A percentile compares a stretch with the other conserved stretches of the same genome.
These are phyloP conservation scores for Pinus albicaulis DNA, from an alignment of 75 land plant genomes.

Conservation along the genomic window DNA sequence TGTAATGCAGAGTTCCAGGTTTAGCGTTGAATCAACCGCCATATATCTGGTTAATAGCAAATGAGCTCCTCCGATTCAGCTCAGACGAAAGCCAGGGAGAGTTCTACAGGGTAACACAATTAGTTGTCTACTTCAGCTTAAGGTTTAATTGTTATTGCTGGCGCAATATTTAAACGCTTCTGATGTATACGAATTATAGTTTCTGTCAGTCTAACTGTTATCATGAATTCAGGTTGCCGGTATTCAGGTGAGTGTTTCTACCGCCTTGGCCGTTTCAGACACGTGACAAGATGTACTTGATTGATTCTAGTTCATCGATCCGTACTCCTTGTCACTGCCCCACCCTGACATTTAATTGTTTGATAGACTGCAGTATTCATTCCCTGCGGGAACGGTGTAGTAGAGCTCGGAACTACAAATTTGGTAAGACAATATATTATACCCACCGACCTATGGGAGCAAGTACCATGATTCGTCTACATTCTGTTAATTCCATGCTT, in stretches of 20 bases:
- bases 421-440: neutral
- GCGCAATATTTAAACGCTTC: neutral
- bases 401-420: conserved; percentile 1
- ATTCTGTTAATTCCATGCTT: neutral
- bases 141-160: neutral
- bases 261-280: neutral
- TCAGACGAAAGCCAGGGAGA: neutral
- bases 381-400: neutral
- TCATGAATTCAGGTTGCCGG: neutral
- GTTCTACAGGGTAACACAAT: neutral
- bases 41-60: neutral
- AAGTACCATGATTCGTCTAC: neutral
- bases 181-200: neutral
- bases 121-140: neutral
- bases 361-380: neutral
- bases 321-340: no score
- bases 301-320: neutral
- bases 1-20: neutral
- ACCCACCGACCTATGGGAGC: neutral
- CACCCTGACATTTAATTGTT: neutral
- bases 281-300: no score
- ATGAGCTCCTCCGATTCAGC: neutral
- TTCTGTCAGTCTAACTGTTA: no score
- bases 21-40: neutral
- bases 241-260: neutral